Evolutionary conservation across 805 yeast genomes (phyloP).

Genomic region (Metschnikowia drakensbergensis): DNA sequence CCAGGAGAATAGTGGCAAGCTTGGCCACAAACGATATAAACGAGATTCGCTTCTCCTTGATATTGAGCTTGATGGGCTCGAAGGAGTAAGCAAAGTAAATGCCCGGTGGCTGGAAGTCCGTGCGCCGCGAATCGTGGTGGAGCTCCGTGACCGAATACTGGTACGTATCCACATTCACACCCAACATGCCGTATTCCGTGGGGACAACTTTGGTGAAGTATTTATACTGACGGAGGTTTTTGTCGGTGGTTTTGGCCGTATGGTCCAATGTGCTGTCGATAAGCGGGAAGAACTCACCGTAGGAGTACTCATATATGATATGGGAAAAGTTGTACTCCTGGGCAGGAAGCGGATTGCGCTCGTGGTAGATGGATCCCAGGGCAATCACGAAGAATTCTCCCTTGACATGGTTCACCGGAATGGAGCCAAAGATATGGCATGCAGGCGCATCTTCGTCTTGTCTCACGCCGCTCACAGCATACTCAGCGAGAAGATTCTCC

Average conservation of each 20-base stretch:
- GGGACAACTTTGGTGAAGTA: conserved; percentile 83
- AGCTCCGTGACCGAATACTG: conserved; percentile 74
- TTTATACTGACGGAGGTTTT: conserved; percentile 48
- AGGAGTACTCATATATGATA: conserved; percentile 79
- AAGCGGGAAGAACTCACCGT: conserved; percentile 85
- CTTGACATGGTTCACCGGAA: conserved; percentile 79
- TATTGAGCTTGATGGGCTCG: conserved; percentile 73
- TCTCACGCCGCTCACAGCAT: conserved; percentile 41
- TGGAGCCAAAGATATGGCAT: conserved; percentile 79
- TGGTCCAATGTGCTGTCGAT: conserved; percentile 84
- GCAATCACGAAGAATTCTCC: conserved; percentile 87
- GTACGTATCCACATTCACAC: conserved; percentile 70
- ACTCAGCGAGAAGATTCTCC: conserved; percentile 65
- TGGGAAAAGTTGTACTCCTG: conserved; percentile 76
- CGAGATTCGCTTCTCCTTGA: conserved; percentile 69
- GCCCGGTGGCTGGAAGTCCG: conserved; percentile 53
- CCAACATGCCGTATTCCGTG: conserved; percentile 67
- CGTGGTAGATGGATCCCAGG: conserved; percentile 61
- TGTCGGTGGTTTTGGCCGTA: conserved; percentile 55
- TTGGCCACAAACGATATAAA: conserved; percentile 76
- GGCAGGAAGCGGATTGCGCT: conserved; percentile 43
- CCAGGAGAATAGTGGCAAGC: conserved; percentile 79
- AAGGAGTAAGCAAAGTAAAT: conserved; percentile 81
- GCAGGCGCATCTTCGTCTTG: conserved; percentile 60
- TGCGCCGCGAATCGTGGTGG: conserved; percentile 24